These are phyloP conservation scores for Bipolaris zeicola DNA, from an alignment of 2,329 filamentous ascomycete species.

Conservation along the genomic window DNA sequence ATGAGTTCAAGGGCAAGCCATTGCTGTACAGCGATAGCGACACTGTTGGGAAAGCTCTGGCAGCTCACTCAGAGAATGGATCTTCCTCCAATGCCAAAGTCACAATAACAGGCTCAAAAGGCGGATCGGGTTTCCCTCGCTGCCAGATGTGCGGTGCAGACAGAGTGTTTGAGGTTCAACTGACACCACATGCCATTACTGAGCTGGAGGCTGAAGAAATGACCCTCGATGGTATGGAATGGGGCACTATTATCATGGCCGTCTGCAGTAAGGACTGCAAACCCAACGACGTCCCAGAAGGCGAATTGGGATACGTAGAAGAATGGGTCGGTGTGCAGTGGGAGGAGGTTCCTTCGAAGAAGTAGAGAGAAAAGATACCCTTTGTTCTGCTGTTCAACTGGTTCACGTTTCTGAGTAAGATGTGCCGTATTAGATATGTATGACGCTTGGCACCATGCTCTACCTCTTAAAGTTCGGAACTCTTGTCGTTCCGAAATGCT, in stretches of 20 bases:
- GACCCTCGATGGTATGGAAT: constrained; percentile 86
- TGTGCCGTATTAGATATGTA: neutral
- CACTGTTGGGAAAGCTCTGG: constrained; percentile 69
- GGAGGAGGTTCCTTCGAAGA: constrained; percentile 69
- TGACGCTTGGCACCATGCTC: neutral
- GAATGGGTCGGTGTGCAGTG: constrained; percentile 99
- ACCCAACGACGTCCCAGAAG: constrained; percentile 62
- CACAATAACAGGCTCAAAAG: constrained; percentile 31
- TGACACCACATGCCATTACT: constrained; percentile 87
- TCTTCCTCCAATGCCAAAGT: constrained; percentile 35
- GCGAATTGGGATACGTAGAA: constrained; percentile 78
- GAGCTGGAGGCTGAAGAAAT: constrained; percentile 79
- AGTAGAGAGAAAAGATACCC: constrained; percentile 7
- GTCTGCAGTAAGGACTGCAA: constrained; percentile 83
- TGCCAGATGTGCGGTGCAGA: constrained; percentile 77
- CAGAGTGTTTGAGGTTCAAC: constrained; percentile 87
- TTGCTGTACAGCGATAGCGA: constrained; percentile 83
- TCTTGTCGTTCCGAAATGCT: neutral
- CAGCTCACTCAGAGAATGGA: constrained; percentile 36
- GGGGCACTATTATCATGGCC: constrained; percentile 88
- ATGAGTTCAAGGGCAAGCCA: constrained; percentile 56
- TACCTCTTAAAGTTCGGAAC: neutral
- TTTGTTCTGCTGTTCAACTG: neutral
- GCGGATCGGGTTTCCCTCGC: constrained; percentile 64
- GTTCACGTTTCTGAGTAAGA: neutral